These are phyloP conservation scores for Imleria badia DNA, from an alignment of 768 basidiomycete genomes.

Conservation along the genomic window DNA sequence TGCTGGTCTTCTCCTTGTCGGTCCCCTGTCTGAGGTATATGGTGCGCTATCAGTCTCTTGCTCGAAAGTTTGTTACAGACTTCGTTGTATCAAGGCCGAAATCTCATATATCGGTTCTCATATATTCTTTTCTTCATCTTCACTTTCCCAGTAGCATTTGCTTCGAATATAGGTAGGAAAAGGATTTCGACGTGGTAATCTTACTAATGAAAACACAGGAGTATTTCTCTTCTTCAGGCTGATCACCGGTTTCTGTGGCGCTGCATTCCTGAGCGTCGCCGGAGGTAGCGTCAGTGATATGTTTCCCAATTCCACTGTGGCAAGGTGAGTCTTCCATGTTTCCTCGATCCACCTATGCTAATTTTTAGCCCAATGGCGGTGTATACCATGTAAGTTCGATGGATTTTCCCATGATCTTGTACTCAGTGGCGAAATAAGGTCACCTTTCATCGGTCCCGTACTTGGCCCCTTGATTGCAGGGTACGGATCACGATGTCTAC, in stretches of 20 bases:
- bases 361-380: conserved; percentile 52
- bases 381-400: conserved; percentile 41
- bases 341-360: conserved; percentile 1
- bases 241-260: conserved; percentile 52
- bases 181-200: neutral
- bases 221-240: conserved; percentile 65
- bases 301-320: conserved; percentile 55
- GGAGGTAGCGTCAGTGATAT: conserved; percentile 62
- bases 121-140: conserved; percentile 61
- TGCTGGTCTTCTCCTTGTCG: conserved; percentile 35
- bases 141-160: conserved; percentile 73
- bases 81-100: conserved; percentile 47
- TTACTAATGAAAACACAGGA: conserved; percentile 31
- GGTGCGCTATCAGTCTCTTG: conserved; percentile 9
- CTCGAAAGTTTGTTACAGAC: neutral
- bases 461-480: conserved; percentile 58
- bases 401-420: neutral
- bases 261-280: conserved; percentile 60
- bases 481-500: conserved; percentile 35
- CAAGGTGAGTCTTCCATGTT: conserved; percentile 43
- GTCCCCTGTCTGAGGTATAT: conserved; percentile 42
- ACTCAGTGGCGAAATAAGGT: conserved; percentile 18
- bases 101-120: conserved; percentile 59
- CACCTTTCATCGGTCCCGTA: conserved; percentile 58
- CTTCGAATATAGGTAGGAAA: conserved; percentile 54